Evolutionary conservation across 257 asterid species (phyloP).

Genomic region (Lycium barbarum): DNA sequence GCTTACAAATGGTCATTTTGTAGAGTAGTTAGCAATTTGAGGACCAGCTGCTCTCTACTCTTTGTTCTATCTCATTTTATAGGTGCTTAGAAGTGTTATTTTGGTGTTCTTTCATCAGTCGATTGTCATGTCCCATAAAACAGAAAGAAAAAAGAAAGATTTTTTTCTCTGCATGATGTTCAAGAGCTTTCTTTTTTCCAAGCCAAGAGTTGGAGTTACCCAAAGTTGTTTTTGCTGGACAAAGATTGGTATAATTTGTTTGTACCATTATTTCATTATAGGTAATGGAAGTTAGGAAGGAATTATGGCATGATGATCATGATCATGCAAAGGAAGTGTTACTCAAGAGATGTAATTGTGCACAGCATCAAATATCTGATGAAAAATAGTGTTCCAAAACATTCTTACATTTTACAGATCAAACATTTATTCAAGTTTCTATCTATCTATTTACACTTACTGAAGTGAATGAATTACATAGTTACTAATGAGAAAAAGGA

Average conservation of each 20-base stretch:
- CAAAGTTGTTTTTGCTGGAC: background rate
- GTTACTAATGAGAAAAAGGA: background rate
- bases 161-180: too few relatives aligned
- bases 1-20: too few relatives aligned
- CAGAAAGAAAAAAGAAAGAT: too few relatives aligned
- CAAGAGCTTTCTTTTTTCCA: too few relatives aligned
- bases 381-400: background rate
- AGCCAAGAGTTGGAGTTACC: too few relatives aligned
- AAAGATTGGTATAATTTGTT: too few relatives aligned
- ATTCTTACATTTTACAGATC: conserved; percentile 4
- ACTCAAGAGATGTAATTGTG: background rate
- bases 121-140: too few relatives aligned
- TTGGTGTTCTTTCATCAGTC: too few relatives aligned
- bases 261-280: background rate
- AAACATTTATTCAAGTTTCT: conserved; percentile 24
- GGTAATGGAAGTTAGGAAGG: background rate
- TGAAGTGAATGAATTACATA: conserved; percentile 21
- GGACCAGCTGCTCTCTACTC: too few relatives aligned
- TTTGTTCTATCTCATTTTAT: too few relatives aligned
- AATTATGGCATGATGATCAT: background rate
- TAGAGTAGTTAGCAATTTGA: too few relatives aligned
- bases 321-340: background rate
- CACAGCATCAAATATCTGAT: background rate
- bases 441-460: conserved; percentile 23
- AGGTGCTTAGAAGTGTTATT: too few relatives aligned